Conservation (phyloP, 2,329 filamentous ascomycete species). For the Botrytis deweyae region DNA sequence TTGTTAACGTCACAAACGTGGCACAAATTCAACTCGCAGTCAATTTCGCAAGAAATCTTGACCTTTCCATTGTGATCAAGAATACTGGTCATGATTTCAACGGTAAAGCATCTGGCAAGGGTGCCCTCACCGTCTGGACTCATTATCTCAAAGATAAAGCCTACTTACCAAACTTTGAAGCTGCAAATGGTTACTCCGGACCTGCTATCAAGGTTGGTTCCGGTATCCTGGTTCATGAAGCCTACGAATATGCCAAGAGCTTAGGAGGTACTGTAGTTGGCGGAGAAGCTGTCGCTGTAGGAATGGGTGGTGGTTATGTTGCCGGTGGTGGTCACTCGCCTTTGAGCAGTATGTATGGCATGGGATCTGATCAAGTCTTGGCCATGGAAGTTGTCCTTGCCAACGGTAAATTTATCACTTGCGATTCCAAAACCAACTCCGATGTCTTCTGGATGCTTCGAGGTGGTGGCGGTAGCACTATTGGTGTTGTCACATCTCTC, state of each 20-base stretch:
- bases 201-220: conserved; percentile 43
- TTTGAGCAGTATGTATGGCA: conserved; percentile 52
- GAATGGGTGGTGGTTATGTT: conserved; percentile 49
- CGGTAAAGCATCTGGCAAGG: conserved; percentile 48
- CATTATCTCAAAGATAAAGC: conserved; percentile 47
- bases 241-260: conserved; percentile 45
- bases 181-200: conserved; percentile 38
- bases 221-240: conserved; percentile 45
- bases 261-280: conserved; percentile 49
- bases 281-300: conserved; percentile 45
- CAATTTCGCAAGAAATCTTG: conserved; percentile 40
- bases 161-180: conserved; percentile 38
- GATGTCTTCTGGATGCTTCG: conserved; percentile 35
- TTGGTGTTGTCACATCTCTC: conserved; percentile 59
- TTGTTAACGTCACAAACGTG: conserved; percentile 32
- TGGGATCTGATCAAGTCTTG: conserved; percentile 56
- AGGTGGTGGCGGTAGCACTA: conserved; percentile 45
- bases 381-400: conserved; percentile 32
- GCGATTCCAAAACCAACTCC: conserved; percentile 26
- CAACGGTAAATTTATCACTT: conserved; percentile 30
- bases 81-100: conserved; percentile 50
- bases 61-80: conserved; percentile 41
- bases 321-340: conserved; percentile 61
- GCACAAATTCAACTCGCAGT: conserved; percentile 33
- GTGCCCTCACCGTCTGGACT: conserved; percentile 50